A percentile compares a stretch with the other conserved stretches of the same genome.
Evolutionary conservation across 2,329 filamentous ascomycete genomes (phyloP).

Genomic region (Claviceps maximensis): DNA sequence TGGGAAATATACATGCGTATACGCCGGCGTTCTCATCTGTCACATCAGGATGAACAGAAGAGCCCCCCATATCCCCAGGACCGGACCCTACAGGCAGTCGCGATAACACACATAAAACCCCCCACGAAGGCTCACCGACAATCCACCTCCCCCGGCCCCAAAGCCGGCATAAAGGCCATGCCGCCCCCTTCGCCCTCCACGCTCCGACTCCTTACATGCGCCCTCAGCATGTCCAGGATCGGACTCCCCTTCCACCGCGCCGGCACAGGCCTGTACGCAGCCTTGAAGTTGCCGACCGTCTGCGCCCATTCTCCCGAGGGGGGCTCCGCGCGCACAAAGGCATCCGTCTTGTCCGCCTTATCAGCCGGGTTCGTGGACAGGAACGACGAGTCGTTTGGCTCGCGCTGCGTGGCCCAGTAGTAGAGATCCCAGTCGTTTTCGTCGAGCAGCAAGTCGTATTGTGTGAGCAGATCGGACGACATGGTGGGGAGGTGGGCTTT

Average conservation of each 20-base stretch:
- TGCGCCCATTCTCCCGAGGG: conserved; percentile 79
- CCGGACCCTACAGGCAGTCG: too few species aligned
- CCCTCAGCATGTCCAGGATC: conserved; percentile 61
- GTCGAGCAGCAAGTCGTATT: conserved; percentile 89
- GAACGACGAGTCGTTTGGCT: conserved; percentile 33
- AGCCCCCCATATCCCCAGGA: too few species aligned
- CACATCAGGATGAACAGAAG: too few species aligned
- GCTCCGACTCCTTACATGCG: conserved; percentile 59
- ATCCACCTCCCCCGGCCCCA: conserved; percentile 14
- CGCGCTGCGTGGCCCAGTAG: conserved; percentile 93
- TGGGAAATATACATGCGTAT: too few species aligned
- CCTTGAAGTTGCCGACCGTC: conserved; percentile 87
- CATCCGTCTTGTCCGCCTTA: conserved; percentile 10
- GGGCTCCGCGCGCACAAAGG: conserved; percentile 21
- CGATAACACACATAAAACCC: too few species aligned
- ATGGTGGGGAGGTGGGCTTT: conserved; percentile 63
- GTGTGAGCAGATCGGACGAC: conserved; percentile 56
- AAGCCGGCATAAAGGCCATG: conserved; percentile 45
- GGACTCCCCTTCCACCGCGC: conserved; percentile 72
- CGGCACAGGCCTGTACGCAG: conserved; percentile 84
- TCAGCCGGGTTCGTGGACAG: conserved; percentile 25
- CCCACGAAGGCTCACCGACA: neutral
- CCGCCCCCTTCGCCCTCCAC: conserved; percentile 27
- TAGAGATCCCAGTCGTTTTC: conserved; percentile 99
- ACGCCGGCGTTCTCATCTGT: too few species aligned